Conservation (phyloP, 495 filamentous ascomycete genomes). For the Penicillium tannophilum region DNA sequence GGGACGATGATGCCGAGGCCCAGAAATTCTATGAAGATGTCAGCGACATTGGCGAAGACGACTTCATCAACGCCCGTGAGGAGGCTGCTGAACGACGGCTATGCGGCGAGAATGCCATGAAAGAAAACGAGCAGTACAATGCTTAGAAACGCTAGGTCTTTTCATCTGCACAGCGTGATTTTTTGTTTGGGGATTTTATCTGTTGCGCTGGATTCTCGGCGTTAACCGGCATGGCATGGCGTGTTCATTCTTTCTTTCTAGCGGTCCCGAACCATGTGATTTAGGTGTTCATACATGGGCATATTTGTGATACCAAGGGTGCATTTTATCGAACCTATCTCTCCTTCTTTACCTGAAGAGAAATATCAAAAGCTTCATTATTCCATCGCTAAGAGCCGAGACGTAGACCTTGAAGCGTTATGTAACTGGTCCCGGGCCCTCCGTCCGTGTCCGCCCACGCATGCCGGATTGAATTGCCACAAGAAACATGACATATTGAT, state of each 20-base stretch:
- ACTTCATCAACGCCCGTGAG: slow-evolving; percentile 69
- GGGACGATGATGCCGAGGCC: slow-evolving; percentile 59
- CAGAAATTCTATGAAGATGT: slow-evolving; percentile 77
- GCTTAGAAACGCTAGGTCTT: background rate
- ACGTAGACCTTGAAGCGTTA: background rate
- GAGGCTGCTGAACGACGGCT: slow-evolving; percentile 63
- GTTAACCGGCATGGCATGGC: background rate
- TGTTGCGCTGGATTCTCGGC: background rate
- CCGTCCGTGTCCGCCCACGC: background rate
- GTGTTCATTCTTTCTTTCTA: background rate
- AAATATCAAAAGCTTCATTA: background rate
- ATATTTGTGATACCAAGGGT: slow-evolving; percentile 1
- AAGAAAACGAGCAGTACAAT: background rate
- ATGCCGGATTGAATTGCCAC: background rate
- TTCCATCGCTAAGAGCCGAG: background rate
- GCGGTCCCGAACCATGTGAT: background rate
- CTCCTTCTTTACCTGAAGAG: background rate
- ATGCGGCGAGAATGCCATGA: background rate
- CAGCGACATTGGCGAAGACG: slow-evolving; percentile 83
- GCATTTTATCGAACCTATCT: background rate
- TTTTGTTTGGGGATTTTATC: background rate
- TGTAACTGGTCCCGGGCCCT: background rate
- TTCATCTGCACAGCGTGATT: background rate
- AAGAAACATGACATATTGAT: background rate
- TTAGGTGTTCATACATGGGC: background rate